Evolutionary conservation across 2,329 filamentous ascomycete species (phyloP).

Genomic region (Graphiopsis chlorocephala): DNA sequence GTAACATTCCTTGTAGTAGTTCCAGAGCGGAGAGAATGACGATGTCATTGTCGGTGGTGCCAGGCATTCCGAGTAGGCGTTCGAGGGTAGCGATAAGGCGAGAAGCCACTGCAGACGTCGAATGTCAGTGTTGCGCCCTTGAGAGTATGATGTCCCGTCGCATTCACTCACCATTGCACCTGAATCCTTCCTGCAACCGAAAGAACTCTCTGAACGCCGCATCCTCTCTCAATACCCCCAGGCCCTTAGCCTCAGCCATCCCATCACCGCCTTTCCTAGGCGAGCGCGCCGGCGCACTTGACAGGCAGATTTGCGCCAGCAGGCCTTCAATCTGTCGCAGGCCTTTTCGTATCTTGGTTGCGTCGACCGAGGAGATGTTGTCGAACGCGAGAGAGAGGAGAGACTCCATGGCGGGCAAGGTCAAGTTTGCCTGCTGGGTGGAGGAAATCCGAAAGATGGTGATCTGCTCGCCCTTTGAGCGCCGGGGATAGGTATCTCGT

Average conservation of each 20-base stretch:
- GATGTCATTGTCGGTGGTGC: constrained; percentile 78
- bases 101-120: constrained; percentile 62
- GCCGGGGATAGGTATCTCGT: neutral
- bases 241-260: constrained; percentile 50
- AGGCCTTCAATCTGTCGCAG: constrained; percentile 91
- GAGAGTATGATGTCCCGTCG: neutral
- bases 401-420: constrained; percentile 67
- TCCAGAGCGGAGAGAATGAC: constrained; percentile 86
- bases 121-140: constrained; percentile 16
- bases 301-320: constrained; percentile 89
- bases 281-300: constrained; percentile 40
- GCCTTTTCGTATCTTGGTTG: constrained; percentile 86
- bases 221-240: constrained; percentile 72
- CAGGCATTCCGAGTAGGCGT: constrained; percentile 76
- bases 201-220: constrained; percentile 95
- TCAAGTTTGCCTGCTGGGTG: neutral
- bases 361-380: constrained; percentile 90
- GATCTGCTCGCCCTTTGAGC: neutral
- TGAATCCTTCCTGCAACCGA: constrained; percentile 92
- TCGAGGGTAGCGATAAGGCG: constrained; percentile 83
- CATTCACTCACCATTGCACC: constrained; percentile 74
- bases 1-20: constrained; percentile 79
- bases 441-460: neutral
- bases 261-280: constrained; percentile 26
- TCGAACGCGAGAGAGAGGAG: constrained; percentile 91